Conservation (phyloP, 2,329 filamentous ascomycete species). For the Stagonosporopsis vannaccii region DNA sequence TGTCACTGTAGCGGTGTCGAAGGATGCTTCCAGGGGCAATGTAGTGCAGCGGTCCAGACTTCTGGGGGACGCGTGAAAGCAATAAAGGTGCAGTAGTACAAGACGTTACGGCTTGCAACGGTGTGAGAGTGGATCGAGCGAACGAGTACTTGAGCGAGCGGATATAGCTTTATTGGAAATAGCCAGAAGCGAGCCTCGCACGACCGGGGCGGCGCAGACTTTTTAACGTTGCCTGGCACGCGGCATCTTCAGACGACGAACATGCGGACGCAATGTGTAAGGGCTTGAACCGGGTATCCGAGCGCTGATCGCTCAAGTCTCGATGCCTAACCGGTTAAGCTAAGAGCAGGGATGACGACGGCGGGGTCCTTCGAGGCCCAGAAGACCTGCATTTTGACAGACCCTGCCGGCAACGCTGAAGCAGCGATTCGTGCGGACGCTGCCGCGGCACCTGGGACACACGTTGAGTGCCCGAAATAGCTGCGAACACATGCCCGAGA, state of each 20-base stretch:
- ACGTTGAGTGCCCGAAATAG: conserved; percentile 20
- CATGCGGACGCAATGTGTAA: conserved; percentile 29
- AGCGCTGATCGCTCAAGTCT: conserved; percentile 33
- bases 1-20: conserved; percentile 16
- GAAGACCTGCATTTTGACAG: conserved; percentile 23
- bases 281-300: conserved; percentile 25
- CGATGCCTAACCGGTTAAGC: conserved; percentile 32
- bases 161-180: conserved; percentile 19
- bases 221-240: conserved; percentile 25
- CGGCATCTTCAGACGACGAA: conserved; percentile 21
- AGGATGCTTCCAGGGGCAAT: conserved; percentile 2
- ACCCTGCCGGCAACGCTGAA: conserved; percentile 19
- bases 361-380: conserved; percentile 15
- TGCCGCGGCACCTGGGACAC: conserved; percentile 8
- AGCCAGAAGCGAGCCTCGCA: conserved; percentile 2
- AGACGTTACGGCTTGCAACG: conserved; percentile 12
- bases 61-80: conserved; percentile 7
- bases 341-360: conserved; percentile 35
- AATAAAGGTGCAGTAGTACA: conserved; percentile 13
- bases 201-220: conserved; percentile 28
- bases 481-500: conserved; percentile 17
- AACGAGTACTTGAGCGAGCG: conserved; percentile 8
- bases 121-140: conserved; percentile 10
- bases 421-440: conserved; percentile 17
- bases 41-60: conserved; percentile 19